phyloP scores from a whole-genome alignment of 2,329 filamentous ascomycete genomes.

The Madurella fahalii region DNA sequence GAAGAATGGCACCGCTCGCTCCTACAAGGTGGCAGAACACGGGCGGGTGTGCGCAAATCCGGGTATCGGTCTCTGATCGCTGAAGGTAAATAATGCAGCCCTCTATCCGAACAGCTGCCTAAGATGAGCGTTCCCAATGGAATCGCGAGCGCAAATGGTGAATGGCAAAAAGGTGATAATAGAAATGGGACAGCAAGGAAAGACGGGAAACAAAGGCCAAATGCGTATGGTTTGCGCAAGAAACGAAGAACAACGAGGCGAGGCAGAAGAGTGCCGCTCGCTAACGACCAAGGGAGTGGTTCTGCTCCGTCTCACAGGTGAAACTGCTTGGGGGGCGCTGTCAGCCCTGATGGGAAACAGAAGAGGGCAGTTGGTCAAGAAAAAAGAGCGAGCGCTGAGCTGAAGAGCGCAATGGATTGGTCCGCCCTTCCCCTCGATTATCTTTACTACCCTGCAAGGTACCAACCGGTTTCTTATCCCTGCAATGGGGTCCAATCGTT shows the following conservation, averaged over 20 bases:
- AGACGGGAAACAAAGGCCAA: neutral
- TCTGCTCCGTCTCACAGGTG: slow-evolving; percentile 18
- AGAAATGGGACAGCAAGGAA: neutral
- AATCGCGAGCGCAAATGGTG: neutral
- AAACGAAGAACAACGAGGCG: slow-evolving; percentile 2
- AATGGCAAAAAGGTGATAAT: neutral
- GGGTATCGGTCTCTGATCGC: neutral
- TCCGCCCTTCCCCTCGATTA: slow-evolving; percentile 5
- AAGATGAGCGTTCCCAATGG: neutral
- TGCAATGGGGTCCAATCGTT: slow-evolving; percentile 8
- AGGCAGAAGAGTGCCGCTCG: slow-evolving; percentile 1
- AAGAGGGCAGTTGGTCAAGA: slow-evolving; percentile 2
- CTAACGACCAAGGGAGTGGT: slow-evolving; percentile 13
- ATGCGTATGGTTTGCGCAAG: neutral
- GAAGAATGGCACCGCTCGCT: slow-evolving; percentile 2
- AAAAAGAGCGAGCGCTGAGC: slow-evolving; percentile 13
- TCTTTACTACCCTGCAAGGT: slow-evolving; percentile 12
- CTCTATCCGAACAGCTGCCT: neutral
- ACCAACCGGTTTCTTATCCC: slow-evolving; percentile 3
- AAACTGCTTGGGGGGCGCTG: slow-evolving; percentile 15
- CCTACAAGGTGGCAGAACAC: neutral
- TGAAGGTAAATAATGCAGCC: neutral
- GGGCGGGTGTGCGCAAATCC: neutral
- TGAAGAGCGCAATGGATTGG: slow-evolving; percentile 14
- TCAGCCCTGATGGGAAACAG: neutral